A percentile compares a stretch with the other conserved stretches of the same genome.
These are phyloP conservation scores for Xylaria digitata DNA, from an alignment of 2,329 filamentous ascomycete genomes.

Conservation along the genomic window DNA sequence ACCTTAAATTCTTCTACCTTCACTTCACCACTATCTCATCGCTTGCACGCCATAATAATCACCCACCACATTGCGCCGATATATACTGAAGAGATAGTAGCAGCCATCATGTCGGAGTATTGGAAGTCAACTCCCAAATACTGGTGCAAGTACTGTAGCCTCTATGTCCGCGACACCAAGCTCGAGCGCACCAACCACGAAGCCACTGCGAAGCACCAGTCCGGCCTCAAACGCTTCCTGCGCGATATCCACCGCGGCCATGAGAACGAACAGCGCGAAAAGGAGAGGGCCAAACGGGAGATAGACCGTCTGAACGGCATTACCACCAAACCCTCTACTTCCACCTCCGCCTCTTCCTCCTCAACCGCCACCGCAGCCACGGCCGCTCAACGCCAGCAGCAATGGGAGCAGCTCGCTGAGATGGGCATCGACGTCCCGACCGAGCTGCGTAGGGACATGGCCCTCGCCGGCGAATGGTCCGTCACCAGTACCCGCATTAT, in stretches of 20 bases:
- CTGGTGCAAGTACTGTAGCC: slow-evolving; percentile 97
- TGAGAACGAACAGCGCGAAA: slow-evolving; percentile 82
- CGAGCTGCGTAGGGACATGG: slow-evolving; percentile 81
- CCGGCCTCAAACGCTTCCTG: slow-evolving; percentile 86
- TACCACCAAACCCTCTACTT: slow-evolving; percentile 65
- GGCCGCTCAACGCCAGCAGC: slow-evolving; percentile 78
- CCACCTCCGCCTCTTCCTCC: slow-evolving; percentile 47
- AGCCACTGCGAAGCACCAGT: slow-evolving; percentile 84
- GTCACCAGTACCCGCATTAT: slow-evolving; percentile 73
- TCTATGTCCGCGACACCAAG: slow-evolving; percentile 90
- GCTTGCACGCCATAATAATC: neutral
- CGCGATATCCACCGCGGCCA: slow-evolving; percentile 88
- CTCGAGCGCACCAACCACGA: slow-evolving; percentile 92
- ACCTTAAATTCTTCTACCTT: slow-evolving; percentile 3
- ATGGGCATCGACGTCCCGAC: slow-evolving; percentile 88
- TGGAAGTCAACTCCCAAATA: slow-evolving; percentile 98
- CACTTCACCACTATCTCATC: neutral
- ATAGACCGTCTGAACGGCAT: slow-evolving; percentile 83
- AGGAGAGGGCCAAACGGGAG: slow-evolving; percentile 84
- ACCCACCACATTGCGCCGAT: neutral
- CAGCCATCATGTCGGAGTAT: slow-evolving; percentile 83
- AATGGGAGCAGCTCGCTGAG: slow-evolving; percentile 87
- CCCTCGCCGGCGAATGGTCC: slow-evolving; percentile 90
- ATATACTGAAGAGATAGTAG: neutral
- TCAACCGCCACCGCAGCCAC: slow-evolving; percentile 55